Percentiles rank a stretch among this genome's conserved stretches.
Evolutionary conservation across 1,284 basidiomycete species (phyloP).

Genomic region (Boletus subluridellus): DNA sequence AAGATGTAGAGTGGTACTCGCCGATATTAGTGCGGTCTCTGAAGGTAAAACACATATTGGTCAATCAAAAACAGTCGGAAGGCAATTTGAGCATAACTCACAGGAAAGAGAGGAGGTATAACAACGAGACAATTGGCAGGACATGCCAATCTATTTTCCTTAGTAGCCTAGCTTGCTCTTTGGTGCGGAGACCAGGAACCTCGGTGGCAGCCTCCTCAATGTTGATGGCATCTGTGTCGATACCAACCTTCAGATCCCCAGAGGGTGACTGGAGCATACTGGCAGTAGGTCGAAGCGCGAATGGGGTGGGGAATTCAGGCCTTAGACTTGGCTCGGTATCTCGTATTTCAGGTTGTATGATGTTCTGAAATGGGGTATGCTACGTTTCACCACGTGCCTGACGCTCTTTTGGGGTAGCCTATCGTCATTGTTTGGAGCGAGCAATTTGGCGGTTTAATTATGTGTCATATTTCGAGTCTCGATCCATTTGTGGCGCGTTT

Average conservation of each 20-base stretch:
- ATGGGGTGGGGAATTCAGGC: background rate
- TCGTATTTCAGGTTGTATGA: constrained; percentile 3
- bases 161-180: constrained; percentile 35
- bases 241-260: background rate
- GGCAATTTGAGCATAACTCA: constrained; percentile 28
- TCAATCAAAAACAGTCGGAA: background rate
- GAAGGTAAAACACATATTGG: background rate
- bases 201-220: background rate
- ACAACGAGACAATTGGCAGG: constrained; percentile 47
- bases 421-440: background rate
- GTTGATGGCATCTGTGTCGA: background rate
- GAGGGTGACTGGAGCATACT: constrained; percentile 4
- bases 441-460: background rate
- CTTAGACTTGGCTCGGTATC: background rate
- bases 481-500: background rate
- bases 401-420: background rate
- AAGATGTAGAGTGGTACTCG: background rate
- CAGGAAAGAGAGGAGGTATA: constrained; percentile 57
- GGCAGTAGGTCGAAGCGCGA: background rate
- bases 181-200: constrained; percentile 12
- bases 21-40: constrained; percentile 38
- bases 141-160: constrained; percentile 49
- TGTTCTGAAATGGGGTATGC: constrained; percentile 9
- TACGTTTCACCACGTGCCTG: background rate
- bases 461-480: background rate